A percentile compares a stretch with the other conserved stretches of the same genome.
phyloP scores from a whole-genome alignment of 148 eudicot species.

The Rhododendron ovatum region DNA sequence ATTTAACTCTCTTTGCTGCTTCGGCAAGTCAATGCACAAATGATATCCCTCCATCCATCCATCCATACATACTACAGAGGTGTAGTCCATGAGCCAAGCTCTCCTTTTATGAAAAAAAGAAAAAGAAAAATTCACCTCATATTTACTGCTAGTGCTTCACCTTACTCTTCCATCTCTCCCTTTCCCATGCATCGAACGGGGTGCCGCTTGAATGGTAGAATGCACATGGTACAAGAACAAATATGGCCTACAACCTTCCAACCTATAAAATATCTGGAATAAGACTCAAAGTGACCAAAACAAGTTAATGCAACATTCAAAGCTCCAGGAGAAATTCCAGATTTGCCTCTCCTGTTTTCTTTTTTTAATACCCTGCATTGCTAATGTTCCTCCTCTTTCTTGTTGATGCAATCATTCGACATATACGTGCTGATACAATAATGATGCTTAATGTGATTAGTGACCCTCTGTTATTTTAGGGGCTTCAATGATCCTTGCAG shows the following conservation, averaged over 20 bases:
- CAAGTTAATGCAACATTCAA: not conserved
- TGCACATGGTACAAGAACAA: not conserved
- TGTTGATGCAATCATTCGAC: not conserved
- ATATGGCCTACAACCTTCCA: not conserved
- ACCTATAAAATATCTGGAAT: not conserved
- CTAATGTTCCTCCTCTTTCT: not conserved
- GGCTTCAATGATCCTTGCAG: conserved; percentile 55
- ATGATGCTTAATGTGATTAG: not conserved
- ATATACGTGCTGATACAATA: not conserved
- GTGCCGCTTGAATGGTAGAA: not conserved
- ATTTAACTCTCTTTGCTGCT: not conserved
- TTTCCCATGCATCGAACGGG: not conserved
- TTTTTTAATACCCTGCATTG: not conserved
- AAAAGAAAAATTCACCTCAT: not conserved
- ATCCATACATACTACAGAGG: not conserved
- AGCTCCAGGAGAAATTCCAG: not conserved
- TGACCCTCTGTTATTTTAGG: conserved; percentile 26
- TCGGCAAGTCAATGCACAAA: not conserved
- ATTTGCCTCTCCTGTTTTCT: not conserved
- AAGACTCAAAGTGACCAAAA: not conserved
- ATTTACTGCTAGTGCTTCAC: not conserved
- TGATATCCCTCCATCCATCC: not conserved
- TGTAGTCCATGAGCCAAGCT: not conserved
- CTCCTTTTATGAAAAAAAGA: not conserved
- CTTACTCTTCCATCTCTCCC: not conserved